Percentiles rank a stretch among this genome's conserved stretches.
Conservation (phyloP, 352 stramenopile genomes). For the Pythium guiyangense region DNA sequence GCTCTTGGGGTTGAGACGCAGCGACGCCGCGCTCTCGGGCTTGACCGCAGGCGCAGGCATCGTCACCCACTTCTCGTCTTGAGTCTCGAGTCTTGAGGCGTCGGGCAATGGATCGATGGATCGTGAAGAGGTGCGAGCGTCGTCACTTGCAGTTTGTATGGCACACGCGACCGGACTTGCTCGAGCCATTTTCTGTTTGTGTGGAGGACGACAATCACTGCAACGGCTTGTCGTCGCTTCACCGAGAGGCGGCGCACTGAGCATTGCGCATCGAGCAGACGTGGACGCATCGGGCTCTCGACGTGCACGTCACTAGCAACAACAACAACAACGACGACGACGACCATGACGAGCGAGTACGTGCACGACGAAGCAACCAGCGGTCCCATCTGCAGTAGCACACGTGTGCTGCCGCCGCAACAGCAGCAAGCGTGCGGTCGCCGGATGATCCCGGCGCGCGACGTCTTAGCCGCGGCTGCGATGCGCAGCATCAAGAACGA, state of each 20-base stretch:
- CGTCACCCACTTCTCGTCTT: not conserved
- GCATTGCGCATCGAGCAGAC: no score
- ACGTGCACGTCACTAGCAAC: no score
- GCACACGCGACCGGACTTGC: not conserved
- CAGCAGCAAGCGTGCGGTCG: not conserved
- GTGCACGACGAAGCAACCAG: not conserved
- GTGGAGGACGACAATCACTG: not conserved
- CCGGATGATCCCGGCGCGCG: not conserved
- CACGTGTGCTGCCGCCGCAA: no score
- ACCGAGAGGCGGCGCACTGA: no score
- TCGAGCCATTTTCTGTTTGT: not conserved
- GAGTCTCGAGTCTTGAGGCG: not conserved
- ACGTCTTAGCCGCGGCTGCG: not conserved
- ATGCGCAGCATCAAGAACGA: not conserved
- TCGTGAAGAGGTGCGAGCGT: not conserved
- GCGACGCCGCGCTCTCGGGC: slow-evolving; percentile 30
- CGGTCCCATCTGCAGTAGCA: not conserved
- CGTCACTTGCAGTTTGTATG: not conserved
- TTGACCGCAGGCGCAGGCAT: slow-evolving; percentile 39
- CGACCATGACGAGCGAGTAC: no score
- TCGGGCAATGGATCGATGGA: not conserved
- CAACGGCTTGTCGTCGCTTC: no score
- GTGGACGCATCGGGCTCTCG: no score
- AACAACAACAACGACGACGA: no score
- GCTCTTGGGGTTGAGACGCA: slow-evolving; percentile 59